A percentile compares a stretch with the other conserved stretches of the same genome.
Evolutionary conservation across 441 rosid species (phyloP).

Genomic region (Adansonia madagascariensis): DNA sequence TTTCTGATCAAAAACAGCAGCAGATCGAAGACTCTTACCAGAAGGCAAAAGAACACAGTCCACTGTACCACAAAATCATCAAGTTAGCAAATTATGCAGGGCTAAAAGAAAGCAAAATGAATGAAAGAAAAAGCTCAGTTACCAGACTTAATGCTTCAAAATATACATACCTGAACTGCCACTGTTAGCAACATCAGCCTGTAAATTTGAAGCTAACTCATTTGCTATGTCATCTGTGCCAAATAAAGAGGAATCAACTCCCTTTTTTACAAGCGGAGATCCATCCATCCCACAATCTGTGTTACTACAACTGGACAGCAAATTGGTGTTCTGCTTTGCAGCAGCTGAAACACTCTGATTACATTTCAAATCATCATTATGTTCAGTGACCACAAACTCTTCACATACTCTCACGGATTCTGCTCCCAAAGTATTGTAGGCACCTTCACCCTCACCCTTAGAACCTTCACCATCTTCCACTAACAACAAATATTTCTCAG

Average conservation of each 20-base stretch:
- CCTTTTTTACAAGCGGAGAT: constrained; percentile 33
- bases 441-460: constrained; percentile 36
- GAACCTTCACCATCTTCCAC: constrained; percentile 35
- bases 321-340: constrained; percentile 37
- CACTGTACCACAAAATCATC: constrained; percentile 23
- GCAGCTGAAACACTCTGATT: constrained; percentile 24
- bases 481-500: constrained; percentile 36
- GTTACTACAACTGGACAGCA: constrained; percentile 37
- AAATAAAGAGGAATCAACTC: constrained; percentile 32
- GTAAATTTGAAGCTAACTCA: constrained; percentile 40
- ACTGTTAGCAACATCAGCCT: constrained; percentile 37
- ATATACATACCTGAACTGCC: constrained; percentile 49
- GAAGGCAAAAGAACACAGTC: constrained; percentile 34
- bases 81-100: constrained; percentile 31
- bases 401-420: constrained; percentile 34
- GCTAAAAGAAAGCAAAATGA: constrained; percentile 17
- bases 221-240: constrained; percentile 35
- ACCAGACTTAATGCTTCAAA: constrained; percentile 17
- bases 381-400: constrained; percentile 27
- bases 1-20: constrained; percentile 36
- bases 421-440: constrained; percentile 33
- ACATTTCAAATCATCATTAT: constrained; percentile 32
- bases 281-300: constrained; percentile 27
- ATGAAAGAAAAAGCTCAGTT: constrained; percentile 18
- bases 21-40: constrained; percentile 29